Evolutionary conservation across 768 basidiomycete genomes (phyloP), one percentile per base, ranked within the genome.

Genomic region (Suillus weaverae): DNA sequence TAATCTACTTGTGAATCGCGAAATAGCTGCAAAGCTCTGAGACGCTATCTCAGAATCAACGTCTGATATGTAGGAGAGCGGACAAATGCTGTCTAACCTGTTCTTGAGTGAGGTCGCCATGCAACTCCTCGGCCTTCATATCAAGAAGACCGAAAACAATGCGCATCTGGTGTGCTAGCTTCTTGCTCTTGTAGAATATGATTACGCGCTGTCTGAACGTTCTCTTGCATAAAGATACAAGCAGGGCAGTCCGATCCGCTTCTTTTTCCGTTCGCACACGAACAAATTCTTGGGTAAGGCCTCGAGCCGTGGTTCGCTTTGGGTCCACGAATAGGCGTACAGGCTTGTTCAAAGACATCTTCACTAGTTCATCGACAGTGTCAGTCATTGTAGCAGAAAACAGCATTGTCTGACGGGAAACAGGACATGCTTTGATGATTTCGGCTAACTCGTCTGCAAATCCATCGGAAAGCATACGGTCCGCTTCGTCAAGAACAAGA

Each of bases 301-400:
- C 90, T 53, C 87, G 86, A 16, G 97, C 95, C 0, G 92, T 95
- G 36, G 84, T 89, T 64, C 90, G 86, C 74, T 96, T 95, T 9
- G 95, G 94, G 72, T 99, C 97, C 26, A 99, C 96, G 74, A 98
- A 98, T 38, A 99, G 83, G 51, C 96, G 86, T 10, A 96, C 93
- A 6, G 97, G 97, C 74, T 91, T 95, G 75, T 94, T 91, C 57
- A 99, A 79, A 14, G 93, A 94, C 84, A 99, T 90, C 72, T 88
- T 89, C 64, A 99, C 92, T 56, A 99, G 85, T 72, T 95, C 90
- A 70, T 97, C 94, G 10, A 99, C 91, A 1, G 92, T 91, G 76
- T 99, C 97, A 5, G 96, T 98, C 92, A 99, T 99, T 1, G 97
- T 99, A 3, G 97, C 97, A 1, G 95, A 97, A 78, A 99, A 99